A percentile compares a stretch with the other conserved stretches of the same genome.
These are phyloP conservation scores for Blastobotrys attinorum DNA, from an alignment of 805 yeast genomes.

Conservation along the genomic window DNA sequence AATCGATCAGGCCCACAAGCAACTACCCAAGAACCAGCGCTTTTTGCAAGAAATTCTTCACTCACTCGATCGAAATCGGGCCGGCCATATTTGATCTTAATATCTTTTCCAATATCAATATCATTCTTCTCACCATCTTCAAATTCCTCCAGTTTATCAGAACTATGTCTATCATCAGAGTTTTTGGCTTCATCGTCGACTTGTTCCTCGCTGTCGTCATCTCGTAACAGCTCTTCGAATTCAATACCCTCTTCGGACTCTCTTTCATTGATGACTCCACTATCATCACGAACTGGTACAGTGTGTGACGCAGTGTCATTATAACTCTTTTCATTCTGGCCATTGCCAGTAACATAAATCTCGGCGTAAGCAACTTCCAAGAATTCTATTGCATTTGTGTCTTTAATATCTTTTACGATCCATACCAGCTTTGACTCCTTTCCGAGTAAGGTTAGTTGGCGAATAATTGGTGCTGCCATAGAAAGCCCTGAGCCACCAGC, in stretches of 20 bases:
- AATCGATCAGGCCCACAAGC: constrained; percentile 78
- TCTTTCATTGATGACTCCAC: too few species aligned
- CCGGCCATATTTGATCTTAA: constrained; percentile 12
- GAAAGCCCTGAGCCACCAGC: constrained; percentile 78
- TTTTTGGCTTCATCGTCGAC: not conserved
- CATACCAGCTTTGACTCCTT: constrained; percentile 67
- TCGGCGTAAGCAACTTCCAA: constrained; percentile 31
- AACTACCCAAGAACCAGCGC: constrained; percentile 52
- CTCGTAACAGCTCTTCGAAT: constrained; percentile 15
- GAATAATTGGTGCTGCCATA: constrained; percentile 73
- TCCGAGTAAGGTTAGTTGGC: constrained; percentile 66
- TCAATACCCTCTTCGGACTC: constrained; percentile 15
- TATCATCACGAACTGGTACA: too few species aligned
- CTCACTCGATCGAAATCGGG: constrained; percentile 13
- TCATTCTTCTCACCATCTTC: too few species aligned
- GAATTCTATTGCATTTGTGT: constrained; percentile 69
- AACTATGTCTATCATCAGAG: constrained; percentile 1
- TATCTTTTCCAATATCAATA: too few species aligned
- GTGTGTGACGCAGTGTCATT: too few species aligned
- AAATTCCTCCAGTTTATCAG: constrained; percentile 3
- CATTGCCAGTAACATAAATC: constrained; percentile 40
- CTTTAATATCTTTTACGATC: constrained; percentile 75
- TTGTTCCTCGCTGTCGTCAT: constrained; percentile 1
- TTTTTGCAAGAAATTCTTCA: constrained; percentile 16
- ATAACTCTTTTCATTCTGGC: constrained; percentile 2